phyloP scores from a whole-genome alignment of 2,329 filamentous ascomycete genomes.

The Phialocephala sp. region DNA sequence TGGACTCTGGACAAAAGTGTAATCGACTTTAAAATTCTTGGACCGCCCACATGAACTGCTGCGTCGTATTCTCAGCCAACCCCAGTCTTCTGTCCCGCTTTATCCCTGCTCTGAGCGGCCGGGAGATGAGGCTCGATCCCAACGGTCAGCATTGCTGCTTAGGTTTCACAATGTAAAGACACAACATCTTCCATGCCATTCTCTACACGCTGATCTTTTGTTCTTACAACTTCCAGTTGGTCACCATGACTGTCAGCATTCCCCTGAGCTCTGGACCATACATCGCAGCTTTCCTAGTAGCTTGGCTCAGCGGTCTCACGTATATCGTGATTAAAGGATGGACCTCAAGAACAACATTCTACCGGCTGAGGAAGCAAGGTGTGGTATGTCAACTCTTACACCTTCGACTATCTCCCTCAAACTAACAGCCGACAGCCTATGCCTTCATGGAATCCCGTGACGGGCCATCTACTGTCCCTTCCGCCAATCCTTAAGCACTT shows the following conservation, averaged over 20 bases:
- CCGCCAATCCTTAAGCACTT: conserved; percentile 14
- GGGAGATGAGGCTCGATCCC: background rate
- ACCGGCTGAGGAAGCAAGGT: conserved; percentile 15
- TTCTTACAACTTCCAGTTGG: background rate
- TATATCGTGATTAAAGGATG: conserved; percentile 22
- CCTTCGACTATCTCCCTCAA: background rate
- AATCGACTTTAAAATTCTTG: no score
- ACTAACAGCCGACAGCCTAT: conserved; percentile 27
- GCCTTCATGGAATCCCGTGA: conserved; percentile 24
- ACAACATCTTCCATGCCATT: background rate
- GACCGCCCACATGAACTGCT: no score
- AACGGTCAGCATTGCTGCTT: background rate
- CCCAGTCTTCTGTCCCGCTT: background rate
- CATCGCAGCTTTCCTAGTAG: background rate
- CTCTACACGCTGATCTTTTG: background rate
- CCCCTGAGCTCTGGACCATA: background rate
- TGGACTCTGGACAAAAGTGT: no score
- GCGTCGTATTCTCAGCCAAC: no score
- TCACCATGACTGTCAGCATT: background rate
- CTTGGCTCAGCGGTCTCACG: conserved; percentile 1
- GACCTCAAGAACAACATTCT: conserved; percentile 17
- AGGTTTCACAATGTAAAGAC: background rate
- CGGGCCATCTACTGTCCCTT: conserved; percentile 30
- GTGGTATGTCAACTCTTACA: conserved; percentile 14
- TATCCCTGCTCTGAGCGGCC: background rate